Conservation (phyloP, 768 basidiomycete species). For the Sarcomyxa edulis region DNA sequence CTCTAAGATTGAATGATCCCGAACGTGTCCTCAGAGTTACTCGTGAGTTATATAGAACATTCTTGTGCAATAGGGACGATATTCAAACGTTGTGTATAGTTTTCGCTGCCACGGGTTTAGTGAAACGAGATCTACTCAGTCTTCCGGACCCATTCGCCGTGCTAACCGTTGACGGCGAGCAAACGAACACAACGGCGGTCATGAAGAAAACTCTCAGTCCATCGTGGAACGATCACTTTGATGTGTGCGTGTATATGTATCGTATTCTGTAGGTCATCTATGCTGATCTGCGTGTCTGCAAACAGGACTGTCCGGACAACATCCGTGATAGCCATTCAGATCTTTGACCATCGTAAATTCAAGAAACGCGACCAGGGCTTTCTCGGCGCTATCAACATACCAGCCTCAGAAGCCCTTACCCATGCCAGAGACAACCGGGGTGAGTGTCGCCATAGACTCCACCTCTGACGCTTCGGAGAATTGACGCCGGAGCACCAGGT, state of each 20-base stretch:
- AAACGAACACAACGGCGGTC: conserved; percentile 73
- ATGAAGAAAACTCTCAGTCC: conserved; percentile 65
- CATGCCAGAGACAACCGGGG: conserved; percentile 43
- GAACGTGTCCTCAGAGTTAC: conserved; percentile 45
- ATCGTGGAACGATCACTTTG: conserved; percentile 83
- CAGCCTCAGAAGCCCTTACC: conserved; percentile 47
- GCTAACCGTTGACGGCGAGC: conserved; percentile 80
- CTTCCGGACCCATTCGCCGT: conserved; percentile 89
- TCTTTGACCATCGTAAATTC: conserved; percentile 89
- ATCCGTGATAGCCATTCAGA: conserved; percentile 76
- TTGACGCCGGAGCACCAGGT: conserved; percentile 32
- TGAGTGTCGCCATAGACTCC: conserved; percentile 18
- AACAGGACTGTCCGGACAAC: conserved; percentile 64
- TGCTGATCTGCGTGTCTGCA: conserved; percentile 7
- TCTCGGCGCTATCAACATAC: conserved; percentile 52
- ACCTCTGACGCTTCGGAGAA: conserved; percentile 11
- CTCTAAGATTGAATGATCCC: conserved; percentile 38
- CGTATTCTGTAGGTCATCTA: conserved; percentile 9
- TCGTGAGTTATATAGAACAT: conserved; percentile 26
- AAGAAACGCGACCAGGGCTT: conserved; percentile 83
- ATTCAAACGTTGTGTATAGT: conserved; percentile 37
- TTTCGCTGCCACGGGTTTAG: conserved; percentile 68
- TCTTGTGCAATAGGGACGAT: neutral
- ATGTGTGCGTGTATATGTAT: conserved; percentile 60
- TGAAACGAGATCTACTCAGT: conserved; percentile 73